Percentiles rank a stretch among this genome's conserved stretches.
Conservation (phyloP, 2,329 filamentous ascomycete genomes). For the Chrysoporthe austroafricana region DNA sequence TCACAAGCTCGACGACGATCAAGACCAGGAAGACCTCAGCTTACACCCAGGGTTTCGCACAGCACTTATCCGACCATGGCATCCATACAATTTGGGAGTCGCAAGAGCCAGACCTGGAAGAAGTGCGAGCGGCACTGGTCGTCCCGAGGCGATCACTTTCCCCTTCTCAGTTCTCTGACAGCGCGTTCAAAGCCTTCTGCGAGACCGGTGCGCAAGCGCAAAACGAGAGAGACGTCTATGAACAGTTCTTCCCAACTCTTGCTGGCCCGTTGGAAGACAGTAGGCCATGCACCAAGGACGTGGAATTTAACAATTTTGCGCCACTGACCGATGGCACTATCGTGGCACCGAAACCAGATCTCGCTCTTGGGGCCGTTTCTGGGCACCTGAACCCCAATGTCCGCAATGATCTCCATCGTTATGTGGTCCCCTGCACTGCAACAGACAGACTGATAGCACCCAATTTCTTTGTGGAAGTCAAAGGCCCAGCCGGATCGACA, state of each 20-base stretch:
- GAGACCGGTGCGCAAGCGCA: slow-evolving; percentile 35
- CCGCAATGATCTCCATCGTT: slow-evolving; percentile 32
- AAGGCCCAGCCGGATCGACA: slow-evolving; percentile 39
- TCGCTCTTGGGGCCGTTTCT: slow-evolving; percentile 37
- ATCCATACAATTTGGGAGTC: slow-evolving; percentile 37
- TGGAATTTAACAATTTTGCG: no score
- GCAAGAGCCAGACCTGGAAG: slow-evolving; percentile 38
- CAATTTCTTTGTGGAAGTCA: slow-evolving; percentile 48
- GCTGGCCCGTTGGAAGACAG: slow-evolving; percentile 39
- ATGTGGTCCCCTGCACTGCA: slow-evolving; percentile 41
- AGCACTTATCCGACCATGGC: slow-evolving; percentile 41
- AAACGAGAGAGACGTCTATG: slow-evolving; percentile 39
- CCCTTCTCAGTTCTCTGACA: slow-evolving; percentile 39
- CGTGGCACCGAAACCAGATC: slow-evolving; percentile 36
- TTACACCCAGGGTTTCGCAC: slow-evolving; percentile 42
- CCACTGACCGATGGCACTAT: no score
- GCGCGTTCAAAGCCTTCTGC: slow-evolving; percentile 37
- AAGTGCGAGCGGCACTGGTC: slow-evolving; percentile 36
- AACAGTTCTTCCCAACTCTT: slow-evolving; percentile 40
- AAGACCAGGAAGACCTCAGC: slow-evolving; percentile 35
- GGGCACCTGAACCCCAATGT: slow-evolving; percentile 24
- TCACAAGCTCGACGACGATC: slow-evolving; percentile 25
- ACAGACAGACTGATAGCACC: slow-evolving; percentile 39
- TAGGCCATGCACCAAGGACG: slow-evolving; percentile 28
- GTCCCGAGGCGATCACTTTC: slow-evolving; percentile 41